Evolutionary conservation across 2,329 filamentous ascomycete genomes (phyloP).

Genomic region (Penicillium corylophilum): DNA sequence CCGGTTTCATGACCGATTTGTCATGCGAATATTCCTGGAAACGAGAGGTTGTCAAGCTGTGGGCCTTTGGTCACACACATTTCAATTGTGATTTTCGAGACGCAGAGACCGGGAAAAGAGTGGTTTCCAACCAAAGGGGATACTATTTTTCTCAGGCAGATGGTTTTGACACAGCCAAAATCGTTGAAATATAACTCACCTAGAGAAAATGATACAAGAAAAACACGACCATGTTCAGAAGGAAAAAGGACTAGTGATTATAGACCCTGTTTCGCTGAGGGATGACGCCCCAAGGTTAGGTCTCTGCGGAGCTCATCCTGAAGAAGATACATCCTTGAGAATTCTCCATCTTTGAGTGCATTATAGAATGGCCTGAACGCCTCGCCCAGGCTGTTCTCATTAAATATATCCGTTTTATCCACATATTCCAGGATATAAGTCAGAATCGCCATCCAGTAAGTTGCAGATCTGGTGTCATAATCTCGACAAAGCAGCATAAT

Average conservation of each 20-base stretch:
- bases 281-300: slow-evolving; percentile 1
- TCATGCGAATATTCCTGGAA: slow-evolving; percentile 37
- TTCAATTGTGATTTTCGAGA: slow-evolving; percentile 41
- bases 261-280: not conserved
- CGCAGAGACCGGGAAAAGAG: slow-evolving; percentile 16
- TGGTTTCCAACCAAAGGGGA: slow-evolving; percentile 42
- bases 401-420: slow-evolving; percentile 27
- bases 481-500: slow-evolving; percentile 23
- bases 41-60: slow-evolving; percentile 34
- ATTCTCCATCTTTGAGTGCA: slow-evolving; percentile 16
- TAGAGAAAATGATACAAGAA: not conserved
- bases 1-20: slow-evolving; percentile 43
- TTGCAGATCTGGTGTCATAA: slow-evolving; percentile 5
- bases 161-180: slow-evolving; percentile 35
- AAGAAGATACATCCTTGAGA: slow-evolving; percentile 14
- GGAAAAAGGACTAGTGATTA: not conserved
- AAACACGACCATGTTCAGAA: not conserved
- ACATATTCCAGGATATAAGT: slow-evolving; percentile 24
- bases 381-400: slow-evolving; percentile 16
- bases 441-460: slow-evolving; percentile 22
- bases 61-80: slow-evolving; percentile 50
- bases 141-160: slow-evolving; percentile 33
- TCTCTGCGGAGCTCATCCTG: slow-evolving; percentile 15
- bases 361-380: slow-evolving; percentile 17
- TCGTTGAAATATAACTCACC: slow-evolving; percentile 12